Base-by-base conservation (phyloP, 768 basidiomycete genomes). In the Chalciporus piperatus region DNA sequence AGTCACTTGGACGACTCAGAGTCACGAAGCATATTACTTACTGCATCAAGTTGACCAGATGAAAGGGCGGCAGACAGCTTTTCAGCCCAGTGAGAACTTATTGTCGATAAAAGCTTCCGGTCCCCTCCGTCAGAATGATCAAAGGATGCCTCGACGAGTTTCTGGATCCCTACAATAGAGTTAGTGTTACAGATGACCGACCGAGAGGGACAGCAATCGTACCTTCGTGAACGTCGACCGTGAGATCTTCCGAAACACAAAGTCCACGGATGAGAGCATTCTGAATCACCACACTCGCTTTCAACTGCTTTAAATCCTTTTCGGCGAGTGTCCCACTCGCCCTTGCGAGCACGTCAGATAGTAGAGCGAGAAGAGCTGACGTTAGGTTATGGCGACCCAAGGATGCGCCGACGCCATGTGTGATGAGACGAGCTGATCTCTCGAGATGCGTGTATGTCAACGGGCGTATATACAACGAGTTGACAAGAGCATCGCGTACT, bases 1-100 rank as follows among this genome's bases (percentile, higher is more conserved):
- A 25, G 25, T 25, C 25, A 4, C 25, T 25, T 7, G 25, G 25
- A 25, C 73, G 39, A 86, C 70, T 88, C 88, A 91, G 13, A 55
- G 56, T 0, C 38, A 51, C 5, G 30, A 25, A 7, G 7, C 54
- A 45, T 41, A 30, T 11, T n/a, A 25, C 25, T 51, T 43, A 57
- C 56, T 10, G 41, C 35, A 44, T 58, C 55, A 11, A 50, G 46
- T 16, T 23, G 48, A 27, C 48, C 43, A 3, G 45, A 53, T 55
- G 47, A 50, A 41, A 63, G 33, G 17, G 41, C 61, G 25, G 30
- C 9, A 52, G 32, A 60, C 48, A 65, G 8, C 8, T 32, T 39
- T 40, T 56, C 49, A 9, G 52, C 42, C 84, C 84, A 87, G 56
- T 76, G 64, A 3, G 56, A 55, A 41, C 73, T 70, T 17, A 80